Percentiles rank a stretch among this genome's conserved stretches.
These are phyloP conservation scores for Dactylorhiza incarnata DNA, from an alignment of 106 monocot species.

Conservation along the genomic window DNA sequence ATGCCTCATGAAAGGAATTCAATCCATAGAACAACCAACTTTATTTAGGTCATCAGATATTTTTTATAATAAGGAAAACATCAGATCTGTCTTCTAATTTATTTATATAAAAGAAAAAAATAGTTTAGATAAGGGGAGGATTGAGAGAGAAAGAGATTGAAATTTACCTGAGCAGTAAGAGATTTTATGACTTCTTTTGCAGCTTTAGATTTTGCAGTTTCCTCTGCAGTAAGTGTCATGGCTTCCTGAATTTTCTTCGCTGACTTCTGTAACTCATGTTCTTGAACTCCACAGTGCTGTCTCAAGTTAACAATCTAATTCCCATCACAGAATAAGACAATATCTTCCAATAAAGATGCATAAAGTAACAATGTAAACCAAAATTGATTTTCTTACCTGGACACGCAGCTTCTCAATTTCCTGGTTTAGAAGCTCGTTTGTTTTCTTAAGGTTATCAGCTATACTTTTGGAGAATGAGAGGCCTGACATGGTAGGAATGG, in stretches of 20 bases:
- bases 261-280: conserved; percentile 49
- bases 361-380: background rate
- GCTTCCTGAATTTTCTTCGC: conserved; percentile 51
- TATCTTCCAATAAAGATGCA: background rate
- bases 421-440: conserved; percentile 73
- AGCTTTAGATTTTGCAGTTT: conserved; percentile 59
- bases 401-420: conserved; percentile 70
- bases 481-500: conserved; percentile 46
- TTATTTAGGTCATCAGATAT: background rate
- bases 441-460: conserved; percentile 59
- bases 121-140: background rate
- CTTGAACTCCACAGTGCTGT: conserved; percentile 47
- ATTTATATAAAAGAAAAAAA: no score
- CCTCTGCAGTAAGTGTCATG: conserved; percentile 40
- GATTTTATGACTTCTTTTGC: conserved; percentile 71
- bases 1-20: background rate
- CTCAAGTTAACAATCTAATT: conserved; percentile 38
- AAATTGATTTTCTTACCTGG: conserved; percentile 42
- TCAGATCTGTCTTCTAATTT: background rate
- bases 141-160: background rate
- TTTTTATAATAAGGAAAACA: no score
- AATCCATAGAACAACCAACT: background rate
- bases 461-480: conserved; percentile 61
- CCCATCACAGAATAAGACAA: background rate
- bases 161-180: conserved; percentile 41